Evolutionary conservation across 2,329 filamentous ascomycete species (phyloP).

Genomic region (Neonectria magnoliae): DNA sequence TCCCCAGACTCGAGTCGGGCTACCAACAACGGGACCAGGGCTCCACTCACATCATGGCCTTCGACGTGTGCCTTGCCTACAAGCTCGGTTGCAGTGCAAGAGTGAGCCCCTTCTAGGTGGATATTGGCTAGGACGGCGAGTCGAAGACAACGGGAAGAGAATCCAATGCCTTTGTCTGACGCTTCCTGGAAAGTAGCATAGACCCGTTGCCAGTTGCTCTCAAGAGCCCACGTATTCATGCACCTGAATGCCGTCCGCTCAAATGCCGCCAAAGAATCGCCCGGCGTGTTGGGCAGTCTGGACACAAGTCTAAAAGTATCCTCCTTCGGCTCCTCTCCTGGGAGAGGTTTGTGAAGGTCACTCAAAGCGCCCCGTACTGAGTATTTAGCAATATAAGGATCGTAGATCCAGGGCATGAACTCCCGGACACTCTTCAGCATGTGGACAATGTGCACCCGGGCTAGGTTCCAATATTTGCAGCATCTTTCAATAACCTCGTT

Average conservation of each 20-base stretch:
- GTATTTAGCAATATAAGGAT: conserved; percentile 36
- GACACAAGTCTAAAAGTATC: conserved; percentile 22
- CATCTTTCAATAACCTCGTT: conserved; percentile 42
- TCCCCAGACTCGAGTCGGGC: conserved; percentile 50
- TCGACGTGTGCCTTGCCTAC: conserved; percentile 51
- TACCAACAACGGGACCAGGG: conserved; percentile 52
- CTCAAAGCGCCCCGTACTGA: conserved; percentile 30
- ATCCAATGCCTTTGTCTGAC: conserved; percentile 43
- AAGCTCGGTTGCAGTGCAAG: conserved; percentile 49
- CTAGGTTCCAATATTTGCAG: conserved; percentile 48
- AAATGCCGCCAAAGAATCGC: conserved; percentile 34
- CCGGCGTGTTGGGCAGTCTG: conserved; percentile 28
- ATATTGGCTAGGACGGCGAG: conserved; percentile 59
- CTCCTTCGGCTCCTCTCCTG: conserved; percentile 20
- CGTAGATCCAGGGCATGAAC: conserved; percentile 36
- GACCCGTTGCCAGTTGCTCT: conserved; percentile 46
- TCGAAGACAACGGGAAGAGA: conserved; percentile 55
- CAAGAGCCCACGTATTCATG: conserved; percentile 54
- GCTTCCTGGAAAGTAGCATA: conserved; percentile 51
- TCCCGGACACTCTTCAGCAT: conserved; percentile 44
- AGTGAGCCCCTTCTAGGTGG: conserved; percentile 42
- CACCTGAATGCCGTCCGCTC: conserved; percentile 38
- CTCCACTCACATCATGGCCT: conserved; percentile 55
- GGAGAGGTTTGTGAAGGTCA: conserved; percentile 34
- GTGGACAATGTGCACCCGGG: conserved; percentile 31